Evolutionary conservation across 2,329 filamentous ascomycete genomes (phyloP).

Genomic region (Ascomycota sp.): DNA sequence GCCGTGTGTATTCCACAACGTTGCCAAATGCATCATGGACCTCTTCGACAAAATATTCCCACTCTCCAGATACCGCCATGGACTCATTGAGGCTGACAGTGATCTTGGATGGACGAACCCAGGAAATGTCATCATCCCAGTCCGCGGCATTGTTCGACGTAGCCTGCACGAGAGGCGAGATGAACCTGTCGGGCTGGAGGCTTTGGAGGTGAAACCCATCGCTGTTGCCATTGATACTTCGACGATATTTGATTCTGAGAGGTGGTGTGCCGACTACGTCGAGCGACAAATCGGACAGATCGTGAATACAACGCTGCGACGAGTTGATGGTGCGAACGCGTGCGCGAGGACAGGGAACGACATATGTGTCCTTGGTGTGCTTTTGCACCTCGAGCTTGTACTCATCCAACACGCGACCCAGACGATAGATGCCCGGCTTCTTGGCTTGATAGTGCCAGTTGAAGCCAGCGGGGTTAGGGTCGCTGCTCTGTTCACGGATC

Average conservation of each 20-base stretch:
- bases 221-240: slow-evolving; percentile 62
- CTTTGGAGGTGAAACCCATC: slow-evolving; percentile 79
- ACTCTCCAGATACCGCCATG: slow-evolving; percentile 53
- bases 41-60: slow-evolving; percentile 80
- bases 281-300: slow-evolving; percentile 65
- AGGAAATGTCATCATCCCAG: slow-evolving; percentile 45
- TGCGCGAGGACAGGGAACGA: slow-evolving; percentile 69
- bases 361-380: slow-evolving; percentile 50
- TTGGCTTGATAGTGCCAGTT: slow-evolving; percentile 54
- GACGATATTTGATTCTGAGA: slow-evolving; percentile 77
- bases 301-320: slow-evolving; percentile 55
- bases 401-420: slow-evolving; percentile 71
- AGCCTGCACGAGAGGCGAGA: slow-evolving; percentile 50
- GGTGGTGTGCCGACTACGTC: slow-evolving; percentile 77
- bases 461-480: slow-evolving; percentile 35
- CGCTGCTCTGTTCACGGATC: slow-evolving; percentile 40
- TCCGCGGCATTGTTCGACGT: slow-evolving; percentile 37
- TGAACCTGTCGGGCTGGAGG: slow-evolving; percentile 69
- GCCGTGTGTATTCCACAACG: slow-evolving; percentile 46
- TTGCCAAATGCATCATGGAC: slow-evolving; percentile 85
- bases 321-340: slow-evolving; percentile 40
- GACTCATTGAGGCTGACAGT: slow-evolving; percentile 77
- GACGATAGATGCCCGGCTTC: slow-evolving; percentile 68
- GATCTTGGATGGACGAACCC: slow-evolving; percentile 57
- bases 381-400: slow-evolving; percentile 83